Evolutionary conservation across 306 rosid species (phyloP).

Genomic region (Lathyrus aphaca): DNA sequence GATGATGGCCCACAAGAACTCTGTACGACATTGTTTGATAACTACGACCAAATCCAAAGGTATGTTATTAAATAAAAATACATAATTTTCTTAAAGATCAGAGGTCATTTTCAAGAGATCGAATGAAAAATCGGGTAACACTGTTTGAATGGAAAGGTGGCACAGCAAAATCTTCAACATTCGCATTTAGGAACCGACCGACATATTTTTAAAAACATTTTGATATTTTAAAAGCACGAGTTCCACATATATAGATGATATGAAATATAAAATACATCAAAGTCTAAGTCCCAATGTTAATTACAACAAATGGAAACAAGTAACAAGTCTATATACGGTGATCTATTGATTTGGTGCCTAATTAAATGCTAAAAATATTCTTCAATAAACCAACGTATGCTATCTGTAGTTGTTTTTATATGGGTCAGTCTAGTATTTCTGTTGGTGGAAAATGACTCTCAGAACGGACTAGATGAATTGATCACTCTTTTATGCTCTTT

Average conservation of each 20-base stretch:
- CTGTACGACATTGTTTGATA: not conserved
- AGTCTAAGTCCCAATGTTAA: not conserved
- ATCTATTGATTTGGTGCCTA: too few species aligned
- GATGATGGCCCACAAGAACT: slow-evolving; percentile 5
- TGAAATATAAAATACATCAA: slow-evolving; percentile 1
- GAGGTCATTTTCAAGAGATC: slow-evolving; percentile 7
- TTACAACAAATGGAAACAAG: slow-evolving; percentile 8
- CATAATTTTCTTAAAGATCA: not conserved
- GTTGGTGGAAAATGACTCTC: too few species aligned
- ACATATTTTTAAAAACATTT: slow-evolving; percentile 10
- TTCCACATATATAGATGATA: not conserved
- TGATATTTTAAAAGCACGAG: slow-evolving; percentile 1
- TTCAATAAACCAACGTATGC: too few species aligned
- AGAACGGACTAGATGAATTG: too few species aligned
- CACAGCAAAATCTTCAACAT: slow-evolving; percentile 22
- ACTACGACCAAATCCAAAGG: slow-evolving; percentile 8
- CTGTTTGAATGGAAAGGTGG: not conserved
- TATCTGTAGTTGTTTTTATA: too few species aligned
- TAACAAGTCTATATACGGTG: too few species aligned
- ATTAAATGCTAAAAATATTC: too few species aligned
- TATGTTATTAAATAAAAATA: slow-evolving; percentile 4
- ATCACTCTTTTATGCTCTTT: too few species aligned
- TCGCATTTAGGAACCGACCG: slow-evolving; percentile 5
- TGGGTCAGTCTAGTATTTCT: too few species aligned
- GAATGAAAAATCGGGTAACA: not conserved